Conservation (phyloP, 202 grass and related monocot genomes). For the Zizania palustris region DNA sequence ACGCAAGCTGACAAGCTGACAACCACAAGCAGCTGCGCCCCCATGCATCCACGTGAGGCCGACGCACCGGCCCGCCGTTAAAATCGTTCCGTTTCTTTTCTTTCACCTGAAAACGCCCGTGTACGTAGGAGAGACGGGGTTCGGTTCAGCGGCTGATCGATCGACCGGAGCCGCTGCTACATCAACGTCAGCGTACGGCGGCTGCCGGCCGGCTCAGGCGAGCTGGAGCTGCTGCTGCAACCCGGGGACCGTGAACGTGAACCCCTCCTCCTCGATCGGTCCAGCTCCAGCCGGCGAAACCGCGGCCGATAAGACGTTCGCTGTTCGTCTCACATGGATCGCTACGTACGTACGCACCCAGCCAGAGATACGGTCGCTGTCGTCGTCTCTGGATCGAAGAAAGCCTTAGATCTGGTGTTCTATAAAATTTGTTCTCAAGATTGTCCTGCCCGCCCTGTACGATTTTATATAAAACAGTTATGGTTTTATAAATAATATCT, state of each 20-base stretch:
- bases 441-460: too few species aligned
- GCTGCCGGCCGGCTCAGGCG: too few species aligned
- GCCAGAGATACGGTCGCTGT: neutral
- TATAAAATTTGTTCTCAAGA: too few species aligned
- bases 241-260: conserved; percentile 37
- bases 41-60: neutral
- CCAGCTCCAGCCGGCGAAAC: neutral
- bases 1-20: neutral
- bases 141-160: conserved; percentile 6
- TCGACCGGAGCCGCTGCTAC: too few species aligned
- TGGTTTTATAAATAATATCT: too few species aligned
- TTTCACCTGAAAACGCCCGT: conserved; percentile 24
- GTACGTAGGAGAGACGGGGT: neutral
- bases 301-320: conserved; percentile 26
- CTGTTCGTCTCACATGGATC: conserved; percentile 37
- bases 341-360: neutral
- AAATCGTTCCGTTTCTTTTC: conserved; percentile 16
- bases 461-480: too few species aligned
- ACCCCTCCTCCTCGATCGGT: too few species aligned
- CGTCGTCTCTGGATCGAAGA: conserved; percentile 20
- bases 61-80: conserved; percentile 5
- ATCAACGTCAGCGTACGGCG: too few species aligned
- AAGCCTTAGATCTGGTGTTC: too few species aligned
- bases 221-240: too few species aligned
- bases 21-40: neutral